A percentile compares a stretch with the other conserved stretches of the same genome.
phyloP scores from a whole-genome alignment of 768 basidiomycete species.

The Termitomyces sp. region DNA sequence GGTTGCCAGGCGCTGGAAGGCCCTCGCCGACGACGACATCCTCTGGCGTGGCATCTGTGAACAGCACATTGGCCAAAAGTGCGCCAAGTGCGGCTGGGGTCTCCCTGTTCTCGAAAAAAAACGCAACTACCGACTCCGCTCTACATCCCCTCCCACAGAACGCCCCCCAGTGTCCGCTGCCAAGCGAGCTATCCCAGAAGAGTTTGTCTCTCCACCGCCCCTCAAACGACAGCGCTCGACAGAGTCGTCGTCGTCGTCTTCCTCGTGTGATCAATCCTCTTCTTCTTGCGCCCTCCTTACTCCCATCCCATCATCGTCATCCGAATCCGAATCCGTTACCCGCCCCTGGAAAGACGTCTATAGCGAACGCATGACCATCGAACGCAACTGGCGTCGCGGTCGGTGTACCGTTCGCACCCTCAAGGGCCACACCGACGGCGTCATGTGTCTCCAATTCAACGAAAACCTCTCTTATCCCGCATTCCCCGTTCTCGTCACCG shows the following conservation, averaged over 20 bases:
- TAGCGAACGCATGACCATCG: slow-evolving; percentile 93
- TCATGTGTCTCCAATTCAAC: slow-evolving; percentile 96
- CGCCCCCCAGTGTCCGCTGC: slow-evolving; percentile 11
- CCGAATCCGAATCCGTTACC: slow-evolving; percentile 43
- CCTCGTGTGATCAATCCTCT: slow-evolving; percentile 9
- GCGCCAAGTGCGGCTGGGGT: slow-evolving; percentile 96
- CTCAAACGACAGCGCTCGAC: slow-evolving; percentile 50
- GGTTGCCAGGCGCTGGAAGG: slow-evolving; percentile 80
- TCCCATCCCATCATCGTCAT: slow-evolving; percentile 24
- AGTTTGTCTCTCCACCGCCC: slow-evolving; percentile 29
- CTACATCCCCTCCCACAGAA: slow-evolving; percentile 15
- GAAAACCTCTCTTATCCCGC: slow-evolving; percentile 79
- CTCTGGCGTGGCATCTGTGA: slow-evolving; percentile 97
- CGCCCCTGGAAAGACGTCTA: slow-evolving; percentile 99
- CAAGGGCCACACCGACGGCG: slow-evolving; percentile 91
- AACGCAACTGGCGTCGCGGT: slow-evolving; percentile 96
- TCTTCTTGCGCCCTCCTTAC: slow-evolving; percentile 24
- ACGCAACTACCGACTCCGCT: slow-evolving; percentile 40
- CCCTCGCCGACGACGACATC: slow-evolving; percentile 90
- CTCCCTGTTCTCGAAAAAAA: slow-evolving; percentile 85
- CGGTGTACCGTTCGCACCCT: slow-evolving; percentile 81
- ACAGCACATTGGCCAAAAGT: slow-evolving; percentile 97
- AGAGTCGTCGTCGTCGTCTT: no score
- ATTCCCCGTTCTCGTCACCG: slow-evolving; percentile 95
- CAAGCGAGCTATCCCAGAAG: slow-evolving; percentile 39